Percentiles rank a stretch among this genome's conserved stretches.
Evolutionary conservation across 495 filamentous ascomycete species (phyloP).

Genomic region (Usnea hakonensis): DNA sequence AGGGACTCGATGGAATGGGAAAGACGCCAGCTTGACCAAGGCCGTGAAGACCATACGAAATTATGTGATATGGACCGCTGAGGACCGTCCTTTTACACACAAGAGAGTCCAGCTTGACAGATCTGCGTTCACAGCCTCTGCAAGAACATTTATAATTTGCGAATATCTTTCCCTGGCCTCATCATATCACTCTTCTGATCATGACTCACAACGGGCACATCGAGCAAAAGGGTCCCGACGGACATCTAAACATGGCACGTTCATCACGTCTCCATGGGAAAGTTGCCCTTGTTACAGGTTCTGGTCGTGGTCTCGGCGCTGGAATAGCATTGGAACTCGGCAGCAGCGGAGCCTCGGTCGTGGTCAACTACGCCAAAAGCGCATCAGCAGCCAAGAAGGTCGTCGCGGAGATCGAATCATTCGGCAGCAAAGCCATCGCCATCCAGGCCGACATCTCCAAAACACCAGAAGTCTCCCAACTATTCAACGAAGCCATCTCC

Average conservation of each 20-base stretch:
- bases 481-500: constrained; percentile 39
- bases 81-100: background rate
- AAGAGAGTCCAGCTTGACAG: background rate
- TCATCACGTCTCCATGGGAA: constrained; percentile 19
- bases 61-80: background rate
- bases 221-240: background rate
- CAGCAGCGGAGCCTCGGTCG: constrained; percentile 36
- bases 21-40: background rate
- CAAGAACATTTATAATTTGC: background rate
- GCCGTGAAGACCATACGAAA: background rate
- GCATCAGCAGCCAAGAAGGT: constrained; percentile 37
- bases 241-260: background rate
- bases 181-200: background rate
- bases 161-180: background rate
- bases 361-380: constrained; percentile 34
- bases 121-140: background rate
- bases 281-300: constrained; percentile 27
- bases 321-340: constrained; percentile 36
- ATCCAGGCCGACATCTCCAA: constrained; percentile 46
- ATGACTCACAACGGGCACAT: background rate
- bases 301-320: constrained; percentile 37
- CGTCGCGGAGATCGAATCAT: constrained; percentile 38
- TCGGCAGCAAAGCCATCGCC: constrained; percentile 39
- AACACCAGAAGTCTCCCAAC: constrained; percentile 33
- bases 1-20: background rate